Conservation (phyloP, 1,284 basidiomycete genomes). For the Cutaneotrichosporon curvatum region DNA sequence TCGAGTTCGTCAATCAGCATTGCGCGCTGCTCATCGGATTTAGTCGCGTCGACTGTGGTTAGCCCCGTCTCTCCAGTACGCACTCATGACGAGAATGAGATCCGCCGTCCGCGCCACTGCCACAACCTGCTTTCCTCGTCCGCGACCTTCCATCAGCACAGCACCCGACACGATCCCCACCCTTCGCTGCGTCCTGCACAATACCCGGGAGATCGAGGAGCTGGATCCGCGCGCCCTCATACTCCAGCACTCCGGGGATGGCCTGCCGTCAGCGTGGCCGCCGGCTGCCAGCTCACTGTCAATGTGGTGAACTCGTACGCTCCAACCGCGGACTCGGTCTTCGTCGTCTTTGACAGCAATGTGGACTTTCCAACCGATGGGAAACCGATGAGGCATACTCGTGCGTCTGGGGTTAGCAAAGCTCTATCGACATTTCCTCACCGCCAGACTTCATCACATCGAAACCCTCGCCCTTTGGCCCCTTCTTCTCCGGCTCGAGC, state of each 20-base stretch:
- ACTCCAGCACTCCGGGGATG: constrained; percentile 89
- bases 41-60: constrained; percentile 76
- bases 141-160: constrained; percentile 56
- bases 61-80: constrained; percentile 48
- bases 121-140: constrained; percentile 92
- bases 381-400: constrained; percentile 89
- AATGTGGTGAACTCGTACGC: constrained; percentile 95
- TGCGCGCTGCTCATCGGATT: constrained; percentile 83
- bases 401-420: constrained; percentile 56
- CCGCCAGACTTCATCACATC: constrained; percentile 86
- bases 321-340: constrained; percentile 79
- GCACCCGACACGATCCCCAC: constrained; percentile 31
- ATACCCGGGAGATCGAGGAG: constrained; percentile 95
- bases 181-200: constrained; percentile 90
- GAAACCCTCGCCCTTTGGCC: constrained; percentile 77
- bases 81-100: constrained; percentile 86
- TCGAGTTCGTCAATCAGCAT: constrained; percentile 88
- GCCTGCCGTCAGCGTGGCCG: constrained; percentile 51
- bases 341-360: constrained; percentile 81
- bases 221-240: constrained; percentile 87
- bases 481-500: constrained; percentile 71
- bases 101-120: constrained; percentile 91
- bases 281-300: constrained; percentile 54
- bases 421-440: constrained; percentile 17
- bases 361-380: constrained; percentile 96